Evolutionary conservation across 106 monocot species (phyloP).

Genomic region (Cymbidium sinense): DNA sequence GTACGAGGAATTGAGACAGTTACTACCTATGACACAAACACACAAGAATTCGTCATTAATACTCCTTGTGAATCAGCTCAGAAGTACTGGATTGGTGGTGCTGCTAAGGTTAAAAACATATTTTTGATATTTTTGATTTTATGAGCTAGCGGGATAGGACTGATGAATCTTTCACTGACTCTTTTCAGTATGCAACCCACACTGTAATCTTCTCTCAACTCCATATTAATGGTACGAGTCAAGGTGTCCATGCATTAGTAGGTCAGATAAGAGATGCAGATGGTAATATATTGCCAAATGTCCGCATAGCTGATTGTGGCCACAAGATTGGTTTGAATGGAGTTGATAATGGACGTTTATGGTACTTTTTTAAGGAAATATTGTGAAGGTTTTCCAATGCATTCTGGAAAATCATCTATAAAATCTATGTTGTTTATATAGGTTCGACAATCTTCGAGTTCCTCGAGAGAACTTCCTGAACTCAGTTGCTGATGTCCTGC

Average conservation of each 20-base stretch:
- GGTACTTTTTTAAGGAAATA: slow-evolving; percentile 35
- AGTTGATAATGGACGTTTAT: slow-evolving; percentile 97
- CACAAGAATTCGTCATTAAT: slow-evolving; percentile 75
- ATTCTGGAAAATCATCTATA: not conserved
- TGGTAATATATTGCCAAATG: slow-evolving; percentile 74
- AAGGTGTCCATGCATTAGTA: slow-evolving; percentile 96
- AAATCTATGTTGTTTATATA: slow-evolving; percentile 11
- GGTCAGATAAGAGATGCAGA: slow-evolving; percentile 87
- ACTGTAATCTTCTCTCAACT: slow-evolving; percentile 91
- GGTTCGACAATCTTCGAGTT: slow-evolving; percentile 92
- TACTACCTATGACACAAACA: slow-evolving; percentile 58
- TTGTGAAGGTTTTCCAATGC: not conserved
- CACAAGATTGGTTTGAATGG: slow-evolving; percentile 98
- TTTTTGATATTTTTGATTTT: not conserved
- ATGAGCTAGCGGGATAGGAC: not conserved
- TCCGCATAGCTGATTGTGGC: slow-evolving; percentile 91
- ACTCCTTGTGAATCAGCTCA: slow-evolving; percentile 98
- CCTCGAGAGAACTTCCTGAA: slow-evolving; percentile 90
- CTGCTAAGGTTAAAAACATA: slow-evolving; percentile 63
- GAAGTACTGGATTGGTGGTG: slow-evolving; percentile 98
- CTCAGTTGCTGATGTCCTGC: slow-evolving; percentile 81
- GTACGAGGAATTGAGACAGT: slow-evolving; percentile 91
- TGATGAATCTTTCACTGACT: not conserved
- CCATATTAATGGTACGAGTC: slow-evolving; percentile 65
- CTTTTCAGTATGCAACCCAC: slow-evolving; percentile 84